Conservation (phyloP, 2,329 filamentous ascomycete species). For the Talaromyces sp. region DNA sequence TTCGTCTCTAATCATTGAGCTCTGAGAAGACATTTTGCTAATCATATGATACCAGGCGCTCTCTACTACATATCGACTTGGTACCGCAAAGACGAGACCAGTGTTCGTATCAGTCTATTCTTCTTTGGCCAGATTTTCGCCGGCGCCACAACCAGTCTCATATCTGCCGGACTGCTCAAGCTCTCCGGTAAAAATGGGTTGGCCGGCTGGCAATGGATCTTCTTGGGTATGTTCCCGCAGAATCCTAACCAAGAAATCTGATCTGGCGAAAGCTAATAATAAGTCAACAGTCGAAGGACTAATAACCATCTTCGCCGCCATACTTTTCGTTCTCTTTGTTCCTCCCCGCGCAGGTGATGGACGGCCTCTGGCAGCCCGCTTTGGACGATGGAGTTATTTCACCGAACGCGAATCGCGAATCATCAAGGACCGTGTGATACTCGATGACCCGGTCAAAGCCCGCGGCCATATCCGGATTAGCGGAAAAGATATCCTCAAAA, state of each 20-base stretch:
- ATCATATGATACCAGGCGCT: slow-evolving; percentile 23
- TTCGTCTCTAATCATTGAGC: slow-evolving; percentile 20
- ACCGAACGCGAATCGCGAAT: slow-evolving; percentile 44
- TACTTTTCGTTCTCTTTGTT: slow-evolving; percentile 41
- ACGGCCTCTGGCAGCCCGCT: slow-evolving; percentile 31
- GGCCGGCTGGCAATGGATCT: slow-evolving; percentile 58
- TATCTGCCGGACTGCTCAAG: slow-evolving; percentile 44
- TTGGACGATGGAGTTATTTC: slow-evolving; percentile 44
- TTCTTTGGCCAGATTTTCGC: slow-evolving; percentile 57
- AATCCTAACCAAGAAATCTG: not conserved
- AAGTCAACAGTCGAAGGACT: slow-evolving; percentile 45
- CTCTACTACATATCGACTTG: slow-evolving; percentile 50
- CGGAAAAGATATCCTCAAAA: slow-evolving; percentile 34
- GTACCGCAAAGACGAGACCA: slow-evolving; percentile 54
- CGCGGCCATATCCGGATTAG: slow-evolving; percentile 37
- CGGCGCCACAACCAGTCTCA: slow-evolving; percentile 40
- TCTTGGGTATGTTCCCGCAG: slow-evolving; percentile 30
- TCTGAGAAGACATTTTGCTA: no score
- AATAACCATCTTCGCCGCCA: slow-evolving; percentile 45
- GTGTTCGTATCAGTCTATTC: slow-evolving; percentile 53
- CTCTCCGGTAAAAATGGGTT: slow-evolving; percentile 49
- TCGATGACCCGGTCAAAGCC: slow-evolving; percentile 45
- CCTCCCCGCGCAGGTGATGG: slow-evolving; percentile 39
- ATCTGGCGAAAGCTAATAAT: not conserved
- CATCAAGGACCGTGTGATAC: slow-evolving; percentile 39